Percentiles rank a stretch among this genome's conserved stretches.
phyloP scores from a whole-genome alignment of 768 basidiomycete species.

The Mrakia frigida region DNA sequence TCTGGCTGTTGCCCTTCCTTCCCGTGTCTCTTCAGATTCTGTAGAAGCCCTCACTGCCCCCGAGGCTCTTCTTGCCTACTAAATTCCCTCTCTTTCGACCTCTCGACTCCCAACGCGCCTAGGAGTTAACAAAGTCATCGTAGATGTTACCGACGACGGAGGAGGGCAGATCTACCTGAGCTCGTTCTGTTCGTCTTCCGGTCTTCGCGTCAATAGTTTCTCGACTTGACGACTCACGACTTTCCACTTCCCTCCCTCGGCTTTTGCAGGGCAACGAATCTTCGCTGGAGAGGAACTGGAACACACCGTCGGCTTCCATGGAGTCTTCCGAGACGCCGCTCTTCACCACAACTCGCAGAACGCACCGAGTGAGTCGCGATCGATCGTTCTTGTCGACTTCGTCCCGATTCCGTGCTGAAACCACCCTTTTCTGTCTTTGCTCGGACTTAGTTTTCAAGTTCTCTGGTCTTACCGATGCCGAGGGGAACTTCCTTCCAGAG shows the following conservation, averaged over 20 bases:
- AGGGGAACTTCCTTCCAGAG: background rate
- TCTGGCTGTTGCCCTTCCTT: too few species aligned
- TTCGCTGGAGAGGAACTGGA: background rate
- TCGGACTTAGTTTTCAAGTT: background rate
- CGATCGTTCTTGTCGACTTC: too few species aligned
- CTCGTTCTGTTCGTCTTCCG: background rate
- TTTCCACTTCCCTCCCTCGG: background rate
- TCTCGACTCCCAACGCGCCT: too few species aligned
- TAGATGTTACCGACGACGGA: constrained; percentile 18
- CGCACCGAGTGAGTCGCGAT: background rate
- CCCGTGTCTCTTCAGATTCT: too few species aligned
- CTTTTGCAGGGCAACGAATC: background rate
- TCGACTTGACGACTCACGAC: background rate
- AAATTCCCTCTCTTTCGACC: too few species aligned
- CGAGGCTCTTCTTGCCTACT: too few species aligned
- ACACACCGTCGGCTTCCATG: background rate
- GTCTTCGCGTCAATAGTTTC: background rate
- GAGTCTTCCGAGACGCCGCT: background rate
- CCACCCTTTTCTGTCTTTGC: background rate
- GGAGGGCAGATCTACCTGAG: background rate
- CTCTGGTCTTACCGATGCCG: background rate
- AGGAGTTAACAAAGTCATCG: background rate
- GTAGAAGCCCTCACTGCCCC: too few species aligned
- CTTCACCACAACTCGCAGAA: background rate
- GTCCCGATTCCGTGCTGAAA: too few species aligned